Evolutionary conservation across 208 protist genomes (phyloP).

Genomic region (Acanthamoeba pearcei): DNA sequence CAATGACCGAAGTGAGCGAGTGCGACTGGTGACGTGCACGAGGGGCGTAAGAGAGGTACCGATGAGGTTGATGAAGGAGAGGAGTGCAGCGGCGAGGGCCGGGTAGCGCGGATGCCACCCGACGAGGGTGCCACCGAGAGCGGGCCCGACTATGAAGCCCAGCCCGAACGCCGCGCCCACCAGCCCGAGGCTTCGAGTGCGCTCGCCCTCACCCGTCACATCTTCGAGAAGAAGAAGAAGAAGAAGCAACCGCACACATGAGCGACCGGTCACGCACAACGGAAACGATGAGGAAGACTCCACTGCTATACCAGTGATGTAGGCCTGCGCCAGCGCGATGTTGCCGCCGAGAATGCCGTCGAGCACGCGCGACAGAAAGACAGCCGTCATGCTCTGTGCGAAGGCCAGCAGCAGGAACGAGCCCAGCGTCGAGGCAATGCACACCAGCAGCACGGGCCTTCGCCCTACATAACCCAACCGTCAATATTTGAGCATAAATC

Average conservation of each 20-base stretch:
- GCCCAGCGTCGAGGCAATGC: slow-evolving; percentile 1
- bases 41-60: background rate
- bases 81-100: background rate
- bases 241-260: background rate
- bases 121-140: slow-evolving; percentile 18
- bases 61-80: slow-evolving; percentile 20
- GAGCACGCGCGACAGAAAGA: slow-evolving; percentile 8
- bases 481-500: background rate
- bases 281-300: background rate
- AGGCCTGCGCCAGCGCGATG: slow-evolving; percentile 54
- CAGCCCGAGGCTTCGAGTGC: background rate
- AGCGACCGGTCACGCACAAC: background rate
- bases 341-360: slow-evolving; percentile 62
- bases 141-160: slow-evolving; percentile 29
- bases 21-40: background rate
- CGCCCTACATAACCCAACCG: background rate
- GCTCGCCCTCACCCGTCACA: background rate
- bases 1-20: no score
- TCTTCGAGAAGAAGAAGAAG: background rate
- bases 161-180: slow-evolving; percentile 44
- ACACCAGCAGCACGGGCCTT: slow-evolving; percentile 41
- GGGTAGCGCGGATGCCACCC: background rate
- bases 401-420: slow-evolving; percentile 34
- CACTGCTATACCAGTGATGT: slow-evolving; percentile 14
- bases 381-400: slow-evolving; percentile 23